Evolutionary conservation across 2,329 filamentous ascomycete genomes (phyloP).

Genomic region (Calonectria pauciramosa): DNA sequence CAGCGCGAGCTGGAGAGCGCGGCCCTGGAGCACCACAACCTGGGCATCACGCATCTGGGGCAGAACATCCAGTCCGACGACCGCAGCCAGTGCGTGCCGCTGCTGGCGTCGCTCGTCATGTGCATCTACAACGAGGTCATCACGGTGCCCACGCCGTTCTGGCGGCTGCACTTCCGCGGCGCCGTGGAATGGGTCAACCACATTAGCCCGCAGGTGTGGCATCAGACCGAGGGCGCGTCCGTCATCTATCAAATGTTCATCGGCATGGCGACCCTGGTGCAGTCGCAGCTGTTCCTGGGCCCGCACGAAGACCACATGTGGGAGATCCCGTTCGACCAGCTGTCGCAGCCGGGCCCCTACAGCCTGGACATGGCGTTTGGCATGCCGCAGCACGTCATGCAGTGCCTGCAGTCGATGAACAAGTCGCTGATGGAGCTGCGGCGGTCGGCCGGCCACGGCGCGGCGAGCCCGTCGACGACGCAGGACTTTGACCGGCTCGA

Average conservation of each 20-base stretch:
- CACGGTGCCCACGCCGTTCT: constrained; percentile 39
- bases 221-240: constrained; percentile 37
- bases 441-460: background rate
- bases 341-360: constrained; percentile 40
- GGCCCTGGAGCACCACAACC: constrained; percentile 42
- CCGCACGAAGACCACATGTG: constrained; percentile 31
- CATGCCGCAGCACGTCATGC: constrained; percentile 38
- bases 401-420: constrained; percentile 40
- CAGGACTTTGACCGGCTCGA: constrained; percentile 40
- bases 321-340: constrained; percentile 38
- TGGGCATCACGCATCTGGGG: constrained; percentile 41
- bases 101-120: constrained; percentile 39
- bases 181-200: constrained; percentile 46
- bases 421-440: constrained; percentile 33
- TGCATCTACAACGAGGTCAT: constrained; percentile 44
- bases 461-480: background rate
- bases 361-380: constrained; percentile 34
- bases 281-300: constrained; percentile 38
- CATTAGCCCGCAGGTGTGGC: constrained; percentile 42
- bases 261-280: constrained; percentile 40
- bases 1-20: constrained; percentile 37
- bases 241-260: constrained; percentile 43
- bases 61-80: constrained; percentile 44
- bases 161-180: constrained; percentile 41
- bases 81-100: constrained; percentile 34